Percentiles rank a stretch among this genome's conserved stretches.
These are phyloP conservation scores for Aspergillus leporis DNA, from an alignment of 495 filamentous ascomycete species.

Conservation along the genomic window DNA sequence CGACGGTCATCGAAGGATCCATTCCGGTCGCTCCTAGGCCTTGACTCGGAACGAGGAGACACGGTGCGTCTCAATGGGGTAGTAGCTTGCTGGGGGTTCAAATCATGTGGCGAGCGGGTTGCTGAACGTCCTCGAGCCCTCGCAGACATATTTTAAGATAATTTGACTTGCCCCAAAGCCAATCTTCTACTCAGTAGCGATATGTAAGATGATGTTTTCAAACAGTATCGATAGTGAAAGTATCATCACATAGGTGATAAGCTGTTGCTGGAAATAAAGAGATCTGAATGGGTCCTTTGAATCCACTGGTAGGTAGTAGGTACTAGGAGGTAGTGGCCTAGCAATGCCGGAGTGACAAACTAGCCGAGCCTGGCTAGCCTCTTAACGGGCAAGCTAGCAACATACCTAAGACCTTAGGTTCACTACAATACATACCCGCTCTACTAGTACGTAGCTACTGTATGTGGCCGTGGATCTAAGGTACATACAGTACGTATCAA, in stretches of 20 bases:
- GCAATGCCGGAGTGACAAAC: no score
- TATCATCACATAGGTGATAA: no score
- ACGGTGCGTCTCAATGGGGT: conserved; percentile 47
- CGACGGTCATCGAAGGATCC: conserved; percentile 33
- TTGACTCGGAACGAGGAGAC: conserved; percentile 47
- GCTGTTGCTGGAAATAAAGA: no score
- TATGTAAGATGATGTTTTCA: neutral
- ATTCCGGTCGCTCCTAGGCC: conserved; percentile 34
- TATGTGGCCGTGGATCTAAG: no score
- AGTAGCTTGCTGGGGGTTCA: conserved; percentile 26
- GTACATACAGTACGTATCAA: no score
- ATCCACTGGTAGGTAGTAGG: no score
- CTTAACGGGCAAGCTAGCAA: neutral
- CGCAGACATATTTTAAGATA: conserved; percentile 24
- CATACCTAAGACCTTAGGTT: no score
- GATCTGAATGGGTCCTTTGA: no score
- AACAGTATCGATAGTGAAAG: no score
- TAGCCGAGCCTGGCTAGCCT: conserved; percentile 10
- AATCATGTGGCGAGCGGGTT: conserved; percentile 19
- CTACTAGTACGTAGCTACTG: no score
- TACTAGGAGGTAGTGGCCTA: no score
- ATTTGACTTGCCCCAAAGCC: neutral
- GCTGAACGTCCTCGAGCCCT: conserved; percentile 28
- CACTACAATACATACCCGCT: no score
- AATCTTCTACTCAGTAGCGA: neutral